Evolutionary conservation across 1,284 basidiomycete species (phyloP), one percentile per base, ranked within the genome.

Genomic region (Irpex lacteus): DNA sequence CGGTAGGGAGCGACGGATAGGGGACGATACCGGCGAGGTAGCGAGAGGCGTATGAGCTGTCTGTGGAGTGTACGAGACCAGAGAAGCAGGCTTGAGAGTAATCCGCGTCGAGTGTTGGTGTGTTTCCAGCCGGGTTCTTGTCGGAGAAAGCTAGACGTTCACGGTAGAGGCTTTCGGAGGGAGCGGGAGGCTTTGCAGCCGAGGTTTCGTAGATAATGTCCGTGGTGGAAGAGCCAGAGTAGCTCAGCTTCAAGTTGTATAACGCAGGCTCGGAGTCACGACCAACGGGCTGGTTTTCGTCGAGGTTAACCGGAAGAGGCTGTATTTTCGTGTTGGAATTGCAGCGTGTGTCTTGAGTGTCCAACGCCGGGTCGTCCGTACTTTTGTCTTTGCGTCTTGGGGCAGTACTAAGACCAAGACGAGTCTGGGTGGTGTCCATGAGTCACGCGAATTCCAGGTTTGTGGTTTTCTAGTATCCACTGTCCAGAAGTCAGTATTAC

Each of bases 21-120:
- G 61, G 61, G 4, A 52, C 40, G 44, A 62, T 18, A 9, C 61
- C 61, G 7, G 54, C 44, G 5, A 62, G 61, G 36, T 62, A 62
- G 15, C 56, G 61, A 36, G 56, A 54, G 6, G 55, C 61, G 56
- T 62, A 62, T 11, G 55, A 52, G n/a, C 7, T 19, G 18, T 52
- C 50, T n/a, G 50, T n/a, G 50, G 15, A 13, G 7, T 52, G 50
- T 8, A 52, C 19, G 7, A 52, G 50, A n/a, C n/a, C 19, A 18
- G 18, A 21, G 50, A 18, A 8, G 19, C 7, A 52, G 50, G 50
- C 13, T 21, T 18, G n/a, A 52, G 13, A 52, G 11, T 21, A 2
- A 13, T n/a, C 19, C 7, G 50, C 15, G 18, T n/a, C 11, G 19
- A 18, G 50, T n/a, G n/a, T 13, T 52, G 2, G 50, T 5, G 44